A percentile compares a stretch with the other conserved stretches of the same genome.
Evolutionary conservation across 176 grass and related monocot genomes (phyloP).

Genomic region (Musa beccarii): DNA sequence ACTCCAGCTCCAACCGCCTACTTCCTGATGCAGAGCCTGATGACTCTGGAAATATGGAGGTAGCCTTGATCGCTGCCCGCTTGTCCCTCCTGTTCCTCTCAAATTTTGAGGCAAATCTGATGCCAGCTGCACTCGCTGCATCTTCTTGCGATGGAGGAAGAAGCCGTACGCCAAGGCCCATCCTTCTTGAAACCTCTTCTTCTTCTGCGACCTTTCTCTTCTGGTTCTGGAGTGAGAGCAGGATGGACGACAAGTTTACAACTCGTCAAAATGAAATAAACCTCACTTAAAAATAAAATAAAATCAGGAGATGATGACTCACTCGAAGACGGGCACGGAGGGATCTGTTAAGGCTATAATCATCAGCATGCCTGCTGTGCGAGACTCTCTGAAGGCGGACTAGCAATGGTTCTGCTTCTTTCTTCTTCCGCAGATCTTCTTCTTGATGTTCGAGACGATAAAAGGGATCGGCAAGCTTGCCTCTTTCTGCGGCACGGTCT

Average conservation of each 20-base stretch:
- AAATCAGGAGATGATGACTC: constrained; percentile 23
- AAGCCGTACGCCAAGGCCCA: constrained; percentile 71
- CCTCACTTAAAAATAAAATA: constrained; percentile 11
- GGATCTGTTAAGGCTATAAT: constrained; percentile 74
- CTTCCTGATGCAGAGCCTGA: constrained; percentile 29
- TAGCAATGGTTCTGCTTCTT: constrained; percentile 83
- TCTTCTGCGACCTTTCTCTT: constrained; percentile 77
- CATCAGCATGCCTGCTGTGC: constrained; percentile 61
- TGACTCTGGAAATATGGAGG: constrained; percentile 62
- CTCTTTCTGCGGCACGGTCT: constrained; percentile 49
- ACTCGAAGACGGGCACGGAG: constrained; percentile 76
- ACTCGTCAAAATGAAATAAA: not conserved
- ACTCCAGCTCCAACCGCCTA: constrained; percentile 36
- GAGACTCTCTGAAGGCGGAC: constrained; percentile 81
- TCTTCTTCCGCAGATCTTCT: constrained; percentile 90
- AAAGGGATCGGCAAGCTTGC: constrained; percentile 88
- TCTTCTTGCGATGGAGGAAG: constrained; percentile 71
- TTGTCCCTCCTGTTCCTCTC: constrained; percentile 70
- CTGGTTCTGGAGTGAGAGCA: constrained; percentile 57
- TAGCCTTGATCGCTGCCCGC: constrained; percentile 69
- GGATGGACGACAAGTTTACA: constrained; percentile 25
- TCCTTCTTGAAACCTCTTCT: constrained; percentile 53
- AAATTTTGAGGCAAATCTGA: constrained; percentile 72
- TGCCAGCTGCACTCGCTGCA: constrained; percentile 37
- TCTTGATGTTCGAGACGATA: constrained; percentile 89